Evolutionary conservation across 331 rosid species (phyloP), one percentile per base, ranked within the genome.

Genomic region (Telfairia occidentalis): DNA sequence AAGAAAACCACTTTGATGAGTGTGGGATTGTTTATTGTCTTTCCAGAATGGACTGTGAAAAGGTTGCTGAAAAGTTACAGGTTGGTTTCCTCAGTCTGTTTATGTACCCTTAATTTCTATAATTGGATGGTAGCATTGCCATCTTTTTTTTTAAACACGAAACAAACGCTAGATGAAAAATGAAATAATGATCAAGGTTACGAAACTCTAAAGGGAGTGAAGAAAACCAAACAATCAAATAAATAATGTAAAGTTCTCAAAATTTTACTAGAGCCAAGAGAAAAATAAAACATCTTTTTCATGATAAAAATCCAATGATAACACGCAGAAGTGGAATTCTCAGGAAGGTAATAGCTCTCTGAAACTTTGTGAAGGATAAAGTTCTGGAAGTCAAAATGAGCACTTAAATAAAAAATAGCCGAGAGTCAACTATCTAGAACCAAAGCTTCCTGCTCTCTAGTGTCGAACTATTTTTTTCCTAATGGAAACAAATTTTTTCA

Each of bases 1-100:
- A 84, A 83, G 93, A 87, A 79, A 91, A 84, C 65, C 96, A 95
- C 81, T 87, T 81, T 74, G 96, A 95, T 82, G 98, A 95, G 78
- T 91, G 97, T 77, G 98, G 97, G 78, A 91, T 94, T 58, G 82
- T 94, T 81, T 94, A 91, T 83, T 94, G 98, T 82, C 98, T 94
- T 80, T 94, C 98, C 42, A 88, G 97, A 84, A 89, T 88, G 94
- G 98, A 91, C 85, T 94, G 97, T 76, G 98, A 94, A 90, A 94
- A 94, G 82, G 97, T 82, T 69, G 93, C 98, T 74, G 96, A 88
- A 76, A 94, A 81, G 71, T 86, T 94, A 64, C 95, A 89, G 97
- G 98, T 93, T 76, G 78, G 90, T 76, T 78, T 79, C 76, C 77
- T 71, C 53, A 37, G 30, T 82, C 59, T 38, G 34, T 28, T 23